Percentiles rank a stretch among this genome's conserved stretches.
These are phyloP conservation scores for Gloeostereum incarnatum DNA, from an alignment of 768 basidiomycete genomes.

Conservation along the genomic window DNA sequence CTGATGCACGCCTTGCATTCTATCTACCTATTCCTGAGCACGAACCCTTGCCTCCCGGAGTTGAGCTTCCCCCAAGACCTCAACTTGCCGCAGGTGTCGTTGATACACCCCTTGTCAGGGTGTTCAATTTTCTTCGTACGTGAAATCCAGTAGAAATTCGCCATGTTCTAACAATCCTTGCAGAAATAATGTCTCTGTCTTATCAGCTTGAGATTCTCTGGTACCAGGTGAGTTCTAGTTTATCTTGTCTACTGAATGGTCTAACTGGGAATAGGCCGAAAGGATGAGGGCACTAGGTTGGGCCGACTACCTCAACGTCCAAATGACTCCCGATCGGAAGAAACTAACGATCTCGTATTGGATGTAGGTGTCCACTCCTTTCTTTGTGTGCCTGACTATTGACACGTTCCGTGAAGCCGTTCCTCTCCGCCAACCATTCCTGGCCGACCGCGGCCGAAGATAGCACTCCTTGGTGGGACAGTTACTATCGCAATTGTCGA, in stretches of 20 bases:
- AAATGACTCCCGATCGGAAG: slow-evolving; percentile 61
- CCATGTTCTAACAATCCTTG: slow-evolving; percentile 4
- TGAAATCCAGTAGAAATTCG: not conserved
- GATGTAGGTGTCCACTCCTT: slow-evolving; percentile 43
- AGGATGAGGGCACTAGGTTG: slow-evolving; percentile 82
- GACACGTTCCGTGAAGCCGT: slow-evolving; percentile 21
- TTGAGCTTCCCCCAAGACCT: slow-evolving; percentile 32
- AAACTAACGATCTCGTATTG: slow-evolving; percentile 75
- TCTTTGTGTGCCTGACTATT: not conserved
- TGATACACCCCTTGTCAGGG: slow-evolving; percentile 77
- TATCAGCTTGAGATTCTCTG: slow-evolving; percentile 89
- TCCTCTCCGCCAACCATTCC: slow-evolving; percentile 19
- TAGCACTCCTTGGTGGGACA: slow-evolving; percentile 9
- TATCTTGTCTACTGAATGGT: slow-evolving; percentile 1
- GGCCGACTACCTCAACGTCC: slow-evolving; percentile 66
- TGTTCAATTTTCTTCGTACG: slow-evolving; percentile 88
- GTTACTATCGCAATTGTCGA: slow-evolving; percentile 14
- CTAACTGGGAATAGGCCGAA: slow-evolving; percentile 38
- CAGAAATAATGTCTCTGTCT: slow-evolving; percentile 86
- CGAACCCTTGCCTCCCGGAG: slow-evolving; percentile 27
- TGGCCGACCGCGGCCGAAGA: slow-evolving; percentile 18
- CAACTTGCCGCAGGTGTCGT: slow-evolving; percentile 52
- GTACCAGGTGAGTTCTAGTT: slow-evolving; percentile 45
- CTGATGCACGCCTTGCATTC: slow-evolving; percentile 54
- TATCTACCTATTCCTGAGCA: slow-evolving; percentile 45